A percentile compares a stretch with the other conserved stretches of the same genome.
Conservation (phyloP, 495 filamentous ascomycete genomes). For the Penicillium lividum region DNA sequence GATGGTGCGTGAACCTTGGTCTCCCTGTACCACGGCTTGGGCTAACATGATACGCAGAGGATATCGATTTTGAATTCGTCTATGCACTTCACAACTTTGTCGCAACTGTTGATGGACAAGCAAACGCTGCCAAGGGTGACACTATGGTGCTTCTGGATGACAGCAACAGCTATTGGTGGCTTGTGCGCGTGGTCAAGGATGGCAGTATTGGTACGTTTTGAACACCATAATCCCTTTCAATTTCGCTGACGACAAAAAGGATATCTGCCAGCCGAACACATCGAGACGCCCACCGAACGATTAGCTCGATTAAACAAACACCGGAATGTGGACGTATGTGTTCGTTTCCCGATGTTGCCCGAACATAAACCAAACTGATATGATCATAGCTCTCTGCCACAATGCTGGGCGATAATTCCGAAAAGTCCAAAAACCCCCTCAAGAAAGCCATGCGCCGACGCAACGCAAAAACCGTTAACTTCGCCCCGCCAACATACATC, state of each 20-base stretch:
- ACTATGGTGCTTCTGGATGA: slow-evolving; percentile 99
- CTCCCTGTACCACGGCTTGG: not conserved
- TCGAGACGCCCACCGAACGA: slow-evolving; percentile 96
- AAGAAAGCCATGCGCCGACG: slow-evolving; percentile 87
- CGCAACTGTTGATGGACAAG: slow-evolving; percentile 96
- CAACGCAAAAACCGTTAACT: slow-evolving; percentile 87
- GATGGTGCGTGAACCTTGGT: slow-evolving; percentile 70
- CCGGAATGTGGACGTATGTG: slow-evolving; percentile 89
- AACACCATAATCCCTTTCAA: not conserved
- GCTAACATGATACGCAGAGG: slow-evolving; percentile 67
- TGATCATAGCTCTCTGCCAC: slow-evolving; percentile 75
- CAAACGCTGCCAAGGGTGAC: slow-evolving; percentile 96
- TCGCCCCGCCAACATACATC: slow-evolving; percentile 81
- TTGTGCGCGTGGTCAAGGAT: slow-evolving; percentile 95
- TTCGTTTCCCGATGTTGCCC: not conserved
- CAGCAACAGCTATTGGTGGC: slow-evolving; percentile 99
- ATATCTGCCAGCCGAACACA: slow-evolving; percentile 96
- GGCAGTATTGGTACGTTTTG: slow-evolving; percentile 81
- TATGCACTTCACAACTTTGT: slow-evolving; percentile 98
- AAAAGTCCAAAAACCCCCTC: slow-evolving; percentile 85
- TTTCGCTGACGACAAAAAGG: slow-evolving; percentile 52
- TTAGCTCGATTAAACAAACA: slow-evolving; percentile 95
- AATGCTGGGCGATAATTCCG: slow-evolving; percentile 89
- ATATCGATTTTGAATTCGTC: slow-evolving; percentile 99
- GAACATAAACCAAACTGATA: slow-evolving; percentile 16